Conservation (phyloP, 2,329 filamentous ascomycete genomes). For the Trichoderma endophyticum region DNA sequence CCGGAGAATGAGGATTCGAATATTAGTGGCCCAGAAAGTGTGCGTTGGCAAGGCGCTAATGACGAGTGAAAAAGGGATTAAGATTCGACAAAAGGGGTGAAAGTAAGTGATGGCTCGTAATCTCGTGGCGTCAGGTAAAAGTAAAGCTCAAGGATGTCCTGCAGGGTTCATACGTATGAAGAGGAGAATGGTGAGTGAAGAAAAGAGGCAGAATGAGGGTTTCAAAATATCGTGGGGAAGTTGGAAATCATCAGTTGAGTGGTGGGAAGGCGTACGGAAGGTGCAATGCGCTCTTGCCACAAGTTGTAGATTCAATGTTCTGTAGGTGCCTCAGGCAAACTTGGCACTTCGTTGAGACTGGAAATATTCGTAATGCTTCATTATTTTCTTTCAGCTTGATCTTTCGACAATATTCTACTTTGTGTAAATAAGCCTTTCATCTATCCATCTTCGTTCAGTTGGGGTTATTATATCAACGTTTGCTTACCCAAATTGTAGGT, state of each 20-base stretch:
- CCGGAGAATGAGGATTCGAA: not conserved
- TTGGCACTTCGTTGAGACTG: not conserved
- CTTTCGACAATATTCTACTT: too few species aligned
- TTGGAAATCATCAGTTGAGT: not conserved
- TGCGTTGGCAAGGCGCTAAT: not conserved
- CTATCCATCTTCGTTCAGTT: not conserved
- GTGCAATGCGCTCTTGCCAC: not conserved
- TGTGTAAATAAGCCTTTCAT: not conserved
- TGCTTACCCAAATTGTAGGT: too few species aligned
- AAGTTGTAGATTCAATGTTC: not conserved
- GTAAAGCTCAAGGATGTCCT: not conserved
- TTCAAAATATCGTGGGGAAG: not conserved
- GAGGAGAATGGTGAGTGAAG: not conserved
- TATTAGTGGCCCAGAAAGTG: not conserved
- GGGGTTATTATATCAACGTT: not conserved
- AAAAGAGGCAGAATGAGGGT: not conserved
- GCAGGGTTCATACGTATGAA: not conserved
- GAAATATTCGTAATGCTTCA: not conserved
- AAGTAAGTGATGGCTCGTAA: not conserved
- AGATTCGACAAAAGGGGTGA: not conserved
- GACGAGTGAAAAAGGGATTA: not conserved
- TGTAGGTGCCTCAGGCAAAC: not conserved
- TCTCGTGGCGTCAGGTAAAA: not conserved
- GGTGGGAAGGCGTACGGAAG: not conserved
- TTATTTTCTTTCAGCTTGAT: not conserved